A percentile compares a stretch with the other conserved stretches of the same genome.
These are phyloP conservation scores for Colletotrichum coccodes DNA, from an alignment of 2,329 filamentous ascomycete species.

Conservation along the genomic window DNA sequence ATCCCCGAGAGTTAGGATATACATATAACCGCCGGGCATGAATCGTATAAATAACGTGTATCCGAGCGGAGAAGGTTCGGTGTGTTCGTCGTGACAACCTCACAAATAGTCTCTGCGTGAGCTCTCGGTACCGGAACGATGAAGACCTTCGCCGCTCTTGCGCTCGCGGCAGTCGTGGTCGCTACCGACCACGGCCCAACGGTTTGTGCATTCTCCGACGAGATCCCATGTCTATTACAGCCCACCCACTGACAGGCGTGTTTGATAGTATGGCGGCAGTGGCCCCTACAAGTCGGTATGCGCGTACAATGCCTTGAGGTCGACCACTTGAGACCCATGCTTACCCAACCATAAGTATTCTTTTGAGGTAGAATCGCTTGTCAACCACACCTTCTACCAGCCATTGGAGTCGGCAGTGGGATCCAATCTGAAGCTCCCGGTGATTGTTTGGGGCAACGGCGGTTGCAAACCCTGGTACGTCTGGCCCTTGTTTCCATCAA, in stretches of 20 bases:
- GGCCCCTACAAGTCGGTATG: conserved; percentile 22
- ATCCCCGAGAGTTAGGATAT: background rate
- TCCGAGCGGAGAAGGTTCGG: too few relatives aligned
- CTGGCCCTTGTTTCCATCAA: background rate
- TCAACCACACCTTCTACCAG: conserved; percentile 20
- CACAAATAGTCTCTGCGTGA: background rate
- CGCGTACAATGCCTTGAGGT: accelerated
- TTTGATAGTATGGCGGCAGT: conserved; percentile 5
- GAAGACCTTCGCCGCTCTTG: background rate
- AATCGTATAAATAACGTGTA: background rate
- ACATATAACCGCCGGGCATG: background rate
- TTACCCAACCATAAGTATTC: background rate
- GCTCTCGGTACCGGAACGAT: background rate
- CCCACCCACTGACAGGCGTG: background rate
- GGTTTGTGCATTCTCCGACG: background rate
- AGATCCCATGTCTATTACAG: background rate
- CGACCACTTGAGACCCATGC: background rate
- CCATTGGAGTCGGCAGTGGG: background rate
- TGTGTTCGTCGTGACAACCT: background rate
- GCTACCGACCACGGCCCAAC: conserved; percentile 13
- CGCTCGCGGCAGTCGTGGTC: background rate
- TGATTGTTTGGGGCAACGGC: conserved; percentile 24
- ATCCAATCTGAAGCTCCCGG: conserved; percentile 9
- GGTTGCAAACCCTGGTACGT: conserved; percentile 16
- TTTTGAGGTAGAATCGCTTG: conserved; percentile 20